phyloP scores from a whole-genome alignment of 106 monocot species.

The Platanthera zijinensis region DNA sequence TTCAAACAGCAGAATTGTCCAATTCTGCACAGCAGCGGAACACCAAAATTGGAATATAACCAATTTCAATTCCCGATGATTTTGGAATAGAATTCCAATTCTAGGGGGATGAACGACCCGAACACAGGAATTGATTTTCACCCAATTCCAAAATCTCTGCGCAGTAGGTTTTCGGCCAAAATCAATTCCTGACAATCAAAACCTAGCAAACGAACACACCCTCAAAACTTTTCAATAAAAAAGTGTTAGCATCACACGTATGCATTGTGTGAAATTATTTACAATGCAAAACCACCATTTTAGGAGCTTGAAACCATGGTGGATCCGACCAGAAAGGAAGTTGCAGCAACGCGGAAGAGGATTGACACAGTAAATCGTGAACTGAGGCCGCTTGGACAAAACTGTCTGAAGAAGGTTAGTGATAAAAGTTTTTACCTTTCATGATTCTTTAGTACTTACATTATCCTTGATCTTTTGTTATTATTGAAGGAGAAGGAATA shows the following conservation, averaged over 20 bases:
- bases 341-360: conserved; percentile 55
- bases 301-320: conserved; percentile 91
- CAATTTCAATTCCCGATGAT: too few relatives aligned
- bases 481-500: conserved; percentile 66
- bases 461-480: neutral
- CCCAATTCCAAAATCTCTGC: too few relatives aligned
- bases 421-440: neutral
- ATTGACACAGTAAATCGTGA: conserved; percentile 72
- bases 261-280: neutral
- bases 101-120: too few relatives aligned
- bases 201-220: too few relatives aligned
- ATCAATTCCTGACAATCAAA: too few relatives aligned
- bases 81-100: too few relatives aligned
- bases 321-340: conserved; percentile 89
- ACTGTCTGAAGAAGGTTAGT: conserved; percentile 70
- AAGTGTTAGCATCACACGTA: neutral
- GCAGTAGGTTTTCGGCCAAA: too few relatives aligned
- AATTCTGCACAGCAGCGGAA: too few relatives aligned
- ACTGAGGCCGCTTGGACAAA: conserved; percentile 79
- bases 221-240: neutral
- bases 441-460: neutral
- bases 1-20: too few relatives aligned
- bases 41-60: too few relatives aligned
- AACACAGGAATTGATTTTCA: too few relatives aligned
- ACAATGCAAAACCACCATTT: neutral